Percentiles rank a stretch among this genome's conserved stretches.
These are phyloP conservation scores for Diaporthe citri DNA, from an alignment of 2,329 filamentous ascomycete genomes.

Conservation along the genomic window DNA sequence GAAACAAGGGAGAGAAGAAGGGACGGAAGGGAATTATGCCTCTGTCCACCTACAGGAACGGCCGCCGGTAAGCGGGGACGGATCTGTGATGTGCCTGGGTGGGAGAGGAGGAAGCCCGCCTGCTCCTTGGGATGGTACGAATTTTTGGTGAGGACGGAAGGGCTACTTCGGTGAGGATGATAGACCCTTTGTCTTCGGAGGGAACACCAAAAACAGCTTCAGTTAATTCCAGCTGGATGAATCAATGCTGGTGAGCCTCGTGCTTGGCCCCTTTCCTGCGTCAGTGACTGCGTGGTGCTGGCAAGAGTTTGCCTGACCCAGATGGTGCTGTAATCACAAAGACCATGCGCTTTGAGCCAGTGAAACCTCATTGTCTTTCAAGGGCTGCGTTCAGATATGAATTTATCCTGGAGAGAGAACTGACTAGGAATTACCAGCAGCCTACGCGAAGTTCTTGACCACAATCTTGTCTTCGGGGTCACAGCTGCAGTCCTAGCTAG, in stretches of 20 bases:
- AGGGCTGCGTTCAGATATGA: background rate
- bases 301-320: background rate
- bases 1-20: background rate
- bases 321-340: background rate
- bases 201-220: background rate
- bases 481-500: background rate
- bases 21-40: background rate
- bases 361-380: background rate
- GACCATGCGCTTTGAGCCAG: background rate
- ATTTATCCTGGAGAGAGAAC: background rate
- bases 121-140: background rate
- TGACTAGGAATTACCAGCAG: background rate
- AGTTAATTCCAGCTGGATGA: background rate
- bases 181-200: background rate
- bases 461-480: background rate
- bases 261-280: background rate
- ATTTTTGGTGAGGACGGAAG: background rate
- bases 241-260: background rate
- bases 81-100: background rate
- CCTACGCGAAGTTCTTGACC: background rate
- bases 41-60: background rate
- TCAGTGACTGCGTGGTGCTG: background rate
- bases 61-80: background rate
- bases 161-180: background rate
- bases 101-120: background rate